Base-by-base conservation (phyloP, 23 red algal genomes). In the Cyanidiococcus yangmingshanensis region DNA sequence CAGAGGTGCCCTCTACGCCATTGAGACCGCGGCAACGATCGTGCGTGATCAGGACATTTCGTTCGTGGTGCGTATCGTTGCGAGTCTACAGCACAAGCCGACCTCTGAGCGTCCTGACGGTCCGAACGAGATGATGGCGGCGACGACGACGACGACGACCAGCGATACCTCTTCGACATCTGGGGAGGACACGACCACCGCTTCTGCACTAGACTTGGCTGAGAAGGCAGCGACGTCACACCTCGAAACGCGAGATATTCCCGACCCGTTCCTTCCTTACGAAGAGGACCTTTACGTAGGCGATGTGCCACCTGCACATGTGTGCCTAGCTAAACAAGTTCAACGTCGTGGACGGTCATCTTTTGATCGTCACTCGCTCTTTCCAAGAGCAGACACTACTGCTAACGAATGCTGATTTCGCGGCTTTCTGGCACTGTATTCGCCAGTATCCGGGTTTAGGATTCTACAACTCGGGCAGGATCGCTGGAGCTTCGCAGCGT, bases 301-400 rank as follows among this genome's bases (percentile, higher is more conserved):
- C 57, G 83, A 90, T 59, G 76, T 83, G 21, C 68, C 76, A 16
- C 57, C 57, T 18, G 58, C 50, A 29, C 91, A 90, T 58, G 91
- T 90, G 30, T 37, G 87, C 38, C 80, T 95, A n/a, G 17, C 59
- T 95, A 38, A 95, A 95, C 91, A 95, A 95, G 74, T 95, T 95
- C 45, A 74, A 71, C 57, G 91, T 95, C 1, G 68, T 87, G 37
- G 33, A 67, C 16, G 39, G 75, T 0, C 91, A 95, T 40, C 45
- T 87, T 21, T 68, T 95, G 1, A 50, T 95, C 38, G 91, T 95
- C 21, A 95, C 91, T 3, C 50, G 74, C 50, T 37, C 39, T 1
- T 95, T 76, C 40, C 81, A 86, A 33, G 32, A 74, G 1, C 91
- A 95, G 59, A 57, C 58, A 12, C 35, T 39, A 0, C 59, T 95